Conservation (phyloP, 176 grass and related monocot species). For the Aegilops longissima region DNA sequence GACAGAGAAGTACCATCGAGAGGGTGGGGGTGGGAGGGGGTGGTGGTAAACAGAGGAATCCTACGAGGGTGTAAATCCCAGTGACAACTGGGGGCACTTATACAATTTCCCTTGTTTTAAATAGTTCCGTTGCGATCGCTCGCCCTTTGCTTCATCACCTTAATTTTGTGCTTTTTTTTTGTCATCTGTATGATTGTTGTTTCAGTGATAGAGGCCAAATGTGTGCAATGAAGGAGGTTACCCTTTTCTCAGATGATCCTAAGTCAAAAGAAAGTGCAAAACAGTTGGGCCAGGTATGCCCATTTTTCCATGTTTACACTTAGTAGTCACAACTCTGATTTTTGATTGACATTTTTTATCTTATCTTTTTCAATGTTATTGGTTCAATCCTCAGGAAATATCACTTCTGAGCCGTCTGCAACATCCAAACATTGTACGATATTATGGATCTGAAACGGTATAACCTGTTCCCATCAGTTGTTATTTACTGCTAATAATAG, state of each 20-base stretch:
- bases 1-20: background rate
- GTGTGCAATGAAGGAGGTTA: conserved; percentile 99
- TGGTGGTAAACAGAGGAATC: background rate
- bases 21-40: no score
- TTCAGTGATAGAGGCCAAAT: conserved; percentile 94
- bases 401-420: conserved; percentile 86
- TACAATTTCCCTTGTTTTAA: conserved; percentile 3
- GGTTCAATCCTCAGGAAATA: conserved; percentile 82
- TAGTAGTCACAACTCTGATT: background rate
- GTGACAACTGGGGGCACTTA: no score
- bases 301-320: conserved; percentile 19
- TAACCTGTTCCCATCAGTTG: conserved; percentile 26
- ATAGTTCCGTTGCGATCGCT: conserved; percentile 19
- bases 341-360: conserved; percentile 19
- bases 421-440: conserved; percentile 97
- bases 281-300: conserved; percentile 78
- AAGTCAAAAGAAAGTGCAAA: conserved; percentile 98
- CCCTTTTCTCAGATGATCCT: conserved; percentile 95
- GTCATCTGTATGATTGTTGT: conserved; percentile 23
- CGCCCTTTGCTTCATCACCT: background rate
- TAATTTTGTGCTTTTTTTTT: conserved; percentile 23
- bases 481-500: conserved; percentile 23
- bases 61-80: background rate
- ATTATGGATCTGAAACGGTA: conserved; percentile 98
- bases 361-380: conserved; percentile 15